Percentiles rank a stretch among this genome's conserved stretches.
Conservation (phyloP, 345 rosid genomes). For the Hibiscus tridactylites region DNA sequence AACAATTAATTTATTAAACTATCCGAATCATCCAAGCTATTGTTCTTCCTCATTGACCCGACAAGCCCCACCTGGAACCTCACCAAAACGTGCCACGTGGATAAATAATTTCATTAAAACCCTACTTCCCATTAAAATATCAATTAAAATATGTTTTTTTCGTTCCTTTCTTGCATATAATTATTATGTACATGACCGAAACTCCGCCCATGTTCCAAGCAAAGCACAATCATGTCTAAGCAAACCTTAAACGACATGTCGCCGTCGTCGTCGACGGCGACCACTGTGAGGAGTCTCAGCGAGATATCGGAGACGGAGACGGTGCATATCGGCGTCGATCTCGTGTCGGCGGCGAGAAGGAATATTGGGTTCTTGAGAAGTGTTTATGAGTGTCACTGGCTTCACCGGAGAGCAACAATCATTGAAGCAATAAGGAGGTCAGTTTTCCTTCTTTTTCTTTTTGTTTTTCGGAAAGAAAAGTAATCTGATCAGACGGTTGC, state of each 20-base stretch:
- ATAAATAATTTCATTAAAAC: neutral
- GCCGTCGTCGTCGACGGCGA: neutral
- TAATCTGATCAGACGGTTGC: slow-evolving; percentile 8
- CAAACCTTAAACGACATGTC: slow-evolving; percentile 23
- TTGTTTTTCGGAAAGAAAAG: neutral
- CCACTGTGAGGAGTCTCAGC: slow-evolving; percentile 38
- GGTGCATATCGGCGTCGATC: slow-evolving; percentile 45
- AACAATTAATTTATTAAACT: neutral
- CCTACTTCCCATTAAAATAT: neutral
- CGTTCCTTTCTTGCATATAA: neutral
- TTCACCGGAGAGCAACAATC: slow-evolving; percentile 42
- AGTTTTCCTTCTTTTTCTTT: neutral
- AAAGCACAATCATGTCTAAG: slow-evolving; percentile 19
- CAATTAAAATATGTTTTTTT: neutral
- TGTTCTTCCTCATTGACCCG: neutral
- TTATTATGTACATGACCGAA: neutral
- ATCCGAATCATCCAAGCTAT: neutral
- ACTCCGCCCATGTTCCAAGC: neutral
- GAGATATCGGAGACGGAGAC: slow-evolving; percentile 52
- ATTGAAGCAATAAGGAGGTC: slow-evolving; percentile 77
- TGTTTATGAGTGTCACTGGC: slow-evolving; percentile 56
- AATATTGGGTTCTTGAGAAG: slow-evolving; percentile 51
- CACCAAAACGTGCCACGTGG: neutral
- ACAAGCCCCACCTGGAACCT: neutral
- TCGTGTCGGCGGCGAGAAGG: slow-evolving; percentile 61